phyloP scores from a whole-genome alignment of 208 protist genomes.

The Tritrichomonas foetus region DNA sequence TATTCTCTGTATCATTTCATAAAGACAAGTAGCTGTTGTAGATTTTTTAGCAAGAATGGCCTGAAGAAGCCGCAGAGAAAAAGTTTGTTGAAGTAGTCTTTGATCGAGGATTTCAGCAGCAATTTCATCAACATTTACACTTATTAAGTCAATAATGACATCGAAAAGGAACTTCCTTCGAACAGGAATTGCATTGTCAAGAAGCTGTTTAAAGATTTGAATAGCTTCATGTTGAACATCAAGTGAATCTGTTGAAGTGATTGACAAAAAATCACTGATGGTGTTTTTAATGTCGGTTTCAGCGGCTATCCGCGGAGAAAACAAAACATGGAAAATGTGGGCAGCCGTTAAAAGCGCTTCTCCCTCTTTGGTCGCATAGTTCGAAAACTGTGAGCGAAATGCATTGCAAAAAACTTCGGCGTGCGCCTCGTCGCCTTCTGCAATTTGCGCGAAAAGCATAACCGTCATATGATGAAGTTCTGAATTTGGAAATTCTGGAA shows the following conservation, averaged over 20 bases:
- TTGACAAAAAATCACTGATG: background rate
- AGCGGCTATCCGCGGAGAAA: background rate
- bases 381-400: background rate
- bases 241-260: background rate
- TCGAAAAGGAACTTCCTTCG: background rate
- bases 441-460: background rate
- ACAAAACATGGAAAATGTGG: background rate
- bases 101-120: background rate
- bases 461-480: background rate
- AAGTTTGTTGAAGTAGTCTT: background rate
- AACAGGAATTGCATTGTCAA: background rate
- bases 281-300: background rate
- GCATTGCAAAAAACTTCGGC: background rate
- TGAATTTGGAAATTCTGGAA: background rate
- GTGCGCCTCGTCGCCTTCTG: background rate
- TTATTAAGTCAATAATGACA: background rate
- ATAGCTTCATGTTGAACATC: conserved; percentile 4
- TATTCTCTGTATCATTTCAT: background rate
- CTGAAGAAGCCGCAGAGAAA: background rate
- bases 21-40: background rate
- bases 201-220: background rate
- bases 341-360: background rate
- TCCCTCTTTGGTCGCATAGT: too few species aligned
- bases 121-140: background rate
- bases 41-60: background rate